Conservation (phyloP, 768 basidiomycete genomes). For the Dictyophora rubrovolvata region DNA sequence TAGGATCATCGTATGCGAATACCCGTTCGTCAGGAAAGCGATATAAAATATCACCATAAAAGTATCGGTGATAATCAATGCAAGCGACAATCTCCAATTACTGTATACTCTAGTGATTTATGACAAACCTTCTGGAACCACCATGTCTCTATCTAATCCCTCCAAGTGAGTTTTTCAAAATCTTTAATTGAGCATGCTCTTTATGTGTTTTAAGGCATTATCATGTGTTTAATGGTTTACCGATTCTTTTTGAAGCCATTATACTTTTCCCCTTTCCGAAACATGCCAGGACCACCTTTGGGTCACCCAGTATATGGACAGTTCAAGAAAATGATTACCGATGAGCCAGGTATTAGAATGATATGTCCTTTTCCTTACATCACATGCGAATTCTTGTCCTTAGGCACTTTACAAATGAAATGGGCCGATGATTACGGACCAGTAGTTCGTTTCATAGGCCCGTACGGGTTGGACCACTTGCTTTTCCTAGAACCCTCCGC, state of each 20-base stretch:
- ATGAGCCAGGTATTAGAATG: slow-evolving; percentile 28
- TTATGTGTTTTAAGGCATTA: too few species aligned
- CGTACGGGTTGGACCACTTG: slow-evolving; percentile 36
- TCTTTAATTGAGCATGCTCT: too few species aligned
- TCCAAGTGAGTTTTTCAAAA: too few species aligned
- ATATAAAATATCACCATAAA: too few species aligned
- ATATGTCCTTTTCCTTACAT: slow-evolving; percentile 7
- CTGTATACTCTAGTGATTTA: too few species aligned
- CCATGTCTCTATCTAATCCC: too few species aligned
- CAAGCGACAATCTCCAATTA: too few species aligned
- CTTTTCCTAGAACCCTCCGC: slow-evolving; percentile 36
- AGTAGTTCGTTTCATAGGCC: slow-evolving; percentile 34
- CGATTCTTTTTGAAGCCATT: slow-evolving; percentile 25
- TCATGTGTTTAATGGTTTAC: slow-evolving; percentile 14
- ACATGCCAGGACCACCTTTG: slow-evolving; percentile 29
- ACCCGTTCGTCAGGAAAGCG: too few species aligned
- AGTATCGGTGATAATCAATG: too few species aligned
- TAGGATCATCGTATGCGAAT: too few species aligned
- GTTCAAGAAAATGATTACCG: slow-evolving; percentile 26
- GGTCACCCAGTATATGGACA: slow-evolving; percentile 29
- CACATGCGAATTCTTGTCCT: too few species aligned
- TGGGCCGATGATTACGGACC: slow-evolving; percentile 39
- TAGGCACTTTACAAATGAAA: slow-evolving; percentile 25
- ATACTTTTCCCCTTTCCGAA: slow-evolving; percentile 28
- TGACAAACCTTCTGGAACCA: too few species aligned